Evolutionary conservation across 2,329 filamentous ascomycete species (phyloP).

Genomic region (Alternaria sp.): DNA sequence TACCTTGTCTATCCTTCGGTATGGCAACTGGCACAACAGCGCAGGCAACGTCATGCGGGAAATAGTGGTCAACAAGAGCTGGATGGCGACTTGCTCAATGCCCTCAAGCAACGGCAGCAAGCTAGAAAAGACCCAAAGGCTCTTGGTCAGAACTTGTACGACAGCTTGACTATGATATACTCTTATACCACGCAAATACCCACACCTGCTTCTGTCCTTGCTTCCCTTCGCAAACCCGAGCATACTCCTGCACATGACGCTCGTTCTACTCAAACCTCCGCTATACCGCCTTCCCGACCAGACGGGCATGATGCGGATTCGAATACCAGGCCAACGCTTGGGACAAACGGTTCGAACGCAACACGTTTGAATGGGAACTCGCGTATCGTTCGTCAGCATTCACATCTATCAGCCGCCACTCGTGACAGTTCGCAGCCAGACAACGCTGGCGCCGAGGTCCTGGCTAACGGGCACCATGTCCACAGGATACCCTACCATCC

Average conservation of each 20-base stretch:
- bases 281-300: not conserved
- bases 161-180: constrained; percentile 44
- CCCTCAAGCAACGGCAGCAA: constrained; percentile 35
- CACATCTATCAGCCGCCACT: constrained; percentile 10
- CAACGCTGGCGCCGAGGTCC: constrained; percentile 16
- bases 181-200: constrained; percentile 43
- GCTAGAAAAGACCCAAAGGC: constrained; percentile 64
- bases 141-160: constrained; percentile 65
- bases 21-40: not conserved
- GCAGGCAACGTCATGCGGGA: not conserved
- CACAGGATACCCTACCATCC: constrained; percentile 37
- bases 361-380: constrained; percentile 10
- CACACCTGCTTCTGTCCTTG: constrained; percentile 29
- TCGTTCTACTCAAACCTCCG: not conserved
- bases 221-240: constrained; percentile 21
- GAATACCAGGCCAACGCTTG: not conserved
- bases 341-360: constrained; percentile 17
- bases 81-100: constrained; percentile 9
- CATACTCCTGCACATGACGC: not conserved
- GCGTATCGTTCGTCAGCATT: constrained; percentile 10
- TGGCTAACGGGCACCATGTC: constrained; percentile 34
- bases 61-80: not conserved
- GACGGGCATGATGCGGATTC: not conserved
- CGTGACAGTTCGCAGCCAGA: constrained; percentile 11
- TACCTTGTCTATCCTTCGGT: constrained; percentile 12